These are phyloP conservation scores for Acer negundo DNA, from an alignment of 345 rosid species.

Conservation along the genomic window DNA sequence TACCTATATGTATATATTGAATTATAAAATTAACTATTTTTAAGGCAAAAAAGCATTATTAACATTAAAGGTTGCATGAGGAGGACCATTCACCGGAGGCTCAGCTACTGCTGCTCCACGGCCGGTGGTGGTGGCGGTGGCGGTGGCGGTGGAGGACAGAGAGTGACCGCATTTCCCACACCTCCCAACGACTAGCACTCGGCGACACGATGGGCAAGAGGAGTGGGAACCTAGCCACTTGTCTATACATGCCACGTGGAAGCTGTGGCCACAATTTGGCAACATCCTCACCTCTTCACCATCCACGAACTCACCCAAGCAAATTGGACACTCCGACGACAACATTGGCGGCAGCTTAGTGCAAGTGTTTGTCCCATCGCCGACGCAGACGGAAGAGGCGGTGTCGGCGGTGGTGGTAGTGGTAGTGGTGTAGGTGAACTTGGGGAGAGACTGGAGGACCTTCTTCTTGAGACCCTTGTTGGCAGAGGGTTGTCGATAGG, in stretches of 20 bases:
- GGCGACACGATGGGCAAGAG: conserved; percentile 75
- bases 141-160: background rate
- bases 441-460: conserved; percentile 63
- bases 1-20: no score
- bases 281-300: conserved; percentile 61
- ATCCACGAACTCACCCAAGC: conserved; percentile 47
- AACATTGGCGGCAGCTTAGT: conserved; percentile 20
- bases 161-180: conserved; percentile 41
- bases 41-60: conserved; percentile 35
- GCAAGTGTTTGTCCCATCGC: background rate
- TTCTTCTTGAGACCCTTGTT: conserved; percentile 73
- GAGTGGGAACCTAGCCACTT: conserved; percentile 62
- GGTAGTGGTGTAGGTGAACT: conserved; percentile 47
- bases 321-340: conserved; percentile 55
- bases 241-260: conserved; percentile 66
- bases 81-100: conserved; percentile 17
- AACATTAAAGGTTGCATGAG: background rate
- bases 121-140: no score
- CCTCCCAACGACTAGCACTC: conserved; percentile 39
- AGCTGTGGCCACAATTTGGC: conserved; percentile 63
- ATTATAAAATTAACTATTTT: background rate
- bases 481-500: conserved; percentile 18
- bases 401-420: background rate
- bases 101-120: background rate
- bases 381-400: no score